Evolutionary conservation across 108 stramenopile species (phyloP), one percentile per base, ranked within the genome.

Genomic region (Schizochytrium sp.): DNA sequence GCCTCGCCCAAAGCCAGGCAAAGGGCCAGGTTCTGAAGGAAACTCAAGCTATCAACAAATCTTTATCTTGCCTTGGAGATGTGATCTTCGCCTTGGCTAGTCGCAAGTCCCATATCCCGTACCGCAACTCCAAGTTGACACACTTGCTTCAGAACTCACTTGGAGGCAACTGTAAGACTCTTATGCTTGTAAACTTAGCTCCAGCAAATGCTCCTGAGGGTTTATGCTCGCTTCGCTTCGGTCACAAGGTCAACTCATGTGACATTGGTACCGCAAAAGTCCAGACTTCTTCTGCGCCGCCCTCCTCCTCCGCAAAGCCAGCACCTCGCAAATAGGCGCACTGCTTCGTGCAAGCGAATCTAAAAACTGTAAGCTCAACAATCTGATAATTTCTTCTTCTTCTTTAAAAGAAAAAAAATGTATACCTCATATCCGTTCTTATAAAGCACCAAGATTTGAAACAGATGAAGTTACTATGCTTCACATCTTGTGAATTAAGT

Each of bases 201-300:
- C 90, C 90, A 8, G 61, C 61, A 12, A 96, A 95, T 72, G 93
- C 94, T 89, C 91, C 90, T 88, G 98, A 98, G 90, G 95, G 96
- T 72, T 89, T 98, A 1, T 97, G 96, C 91, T 97, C 97, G 50
- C 92, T 98, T 17, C 92, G 98, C 41, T 98, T 98, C 90, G 98
- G 97, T 3, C 64, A 83, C 8, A 89, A 91, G 91, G 94, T 94
- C 1, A 90, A 87, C 72, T 88, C 87, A n/a, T 90, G 90, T 41
- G 90, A 90, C 58, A 72, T 90, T 15, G 88, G 90, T 17, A 90
- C 87, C 69, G 87, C 90, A 46, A 90, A 90, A 88, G 53, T 28
- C 28, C 28, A 28, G 44, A 12, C 57, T 15, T 58, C 57, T 58
- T 15, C 57, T 58, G 57, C 57, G 13, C 17, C 17, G 57, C 17